Base-by-base conservation (phyloP, 495 filamentous ascomycete species). In the Cercophora scortea region DNA sequence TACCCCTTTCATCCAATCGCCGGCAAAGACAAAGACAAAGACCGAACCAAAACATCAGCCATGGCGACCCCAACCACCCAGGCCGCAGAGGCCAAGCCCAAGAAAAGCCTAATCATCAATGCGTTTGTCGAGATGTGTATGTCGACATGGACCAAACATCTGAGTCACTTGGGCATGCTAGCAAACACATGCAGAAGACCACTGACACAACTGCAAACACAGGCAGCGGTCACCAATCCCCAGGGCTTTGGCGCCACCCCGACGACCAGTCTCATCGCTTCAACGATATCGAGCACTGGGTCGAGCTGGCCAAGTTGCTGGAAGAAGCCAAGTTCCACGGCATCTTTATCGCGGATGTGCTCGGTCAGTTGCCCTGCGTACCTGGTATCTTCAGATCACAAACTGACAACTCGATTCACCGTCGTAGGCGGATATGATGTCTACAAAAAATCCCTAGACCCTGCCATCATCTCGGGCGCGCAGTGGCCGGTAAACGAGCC, bases 401-500 rank as follows among this genome's bases (percentile, higher is more conserved):
- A 40, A 8, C 38, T 11, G 10, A 42, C 8, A 3, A 6, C 18
- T 4, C 5, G 13, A 32, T 35, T 16, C 12, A 39, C 47, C 10
- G 1, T 39, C 12, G 47, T 13, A 68, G 66, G 66, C 11, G 82
- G 82, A 2, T 85, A 87, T 58, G 84, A 87, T 60, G 80, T 86
- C 6, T 87, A 86, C 59, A 78, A 76, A 36, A 61, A 73, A 12
- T 81, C 80, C 6, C 69, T 85, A 0, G 76, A 76, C 10, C 77
- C 82, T 0, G 79, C 80, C 8, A 73, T 84, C 34, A 53, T 71
- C 32, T 77, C 82, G 2, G 84, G 80, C 8, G 79, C 83, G 0
- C 83, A 87, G 63, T 86, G 82, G 80, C 84, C 84, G 0, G 81
- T 85, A 3, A 83, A 82, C 42, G 71, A 76, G 45, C 73, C 67